Conservation (phyloP, 2,329 filamentous ascomycete species). For the Penicillium sp. region DNA sequence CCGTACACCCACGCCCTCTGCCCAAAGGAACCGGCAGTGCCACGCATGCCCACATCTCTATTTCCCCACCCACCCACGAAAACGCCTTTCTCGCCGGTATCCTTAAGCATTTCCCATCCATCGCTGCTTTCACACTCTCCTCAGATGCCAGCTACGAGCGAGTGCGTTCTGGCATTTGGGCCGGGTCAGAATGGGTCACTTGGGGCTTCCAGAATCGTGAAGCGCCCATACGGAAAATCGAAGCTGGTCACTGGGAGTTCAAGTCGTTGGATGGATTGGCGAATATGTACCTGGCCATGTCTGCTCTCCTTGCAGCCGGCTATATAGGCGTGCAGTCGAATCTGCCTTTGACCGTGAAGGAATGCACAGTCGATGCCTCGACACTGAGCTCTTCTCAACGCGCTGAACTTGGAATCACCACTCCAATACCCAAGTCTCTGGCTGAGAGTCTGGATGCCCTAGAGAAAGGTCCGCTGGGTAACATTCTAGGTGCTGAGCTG, state of each 20-base stretch:
- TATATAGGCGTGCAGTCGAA: slow-evolving; percentile 48
- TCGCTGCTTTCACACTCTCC: slow-evolving; percentile 66
- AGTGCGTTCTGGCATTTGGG: slow-evolving; percentile 65
- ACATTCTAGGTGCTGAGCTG: slow-evolving; percentile 28
- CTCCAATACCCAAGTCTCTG: slow-evolving; percentile 33
- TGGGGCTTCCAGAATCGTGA: slow-evolving; percentile 83
- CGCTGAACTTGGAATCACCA: slow-evolving; percentile 35
- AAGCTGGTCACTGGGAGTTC: slow-evolving; percentile 68
- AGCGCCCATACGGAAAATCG: slow-evolving; percentile 64
- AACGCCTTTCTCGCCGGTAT: slow-evolving; percentile 67
- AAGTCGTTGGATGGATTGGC: slow-evolving; percentile 73
- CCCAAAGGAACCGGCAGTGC: slow-evolving; percentile 56
- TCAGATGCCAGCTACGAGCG: slow-evolving; percentile 65
- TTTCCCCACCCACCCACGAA: slow-evolving; percentile 53
- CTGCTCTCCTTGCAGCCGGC: slow-evolving; percentile 59
- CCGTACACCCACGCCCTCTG: slow-evolving; percentile 67
- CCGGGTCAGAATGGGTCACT: slow-evolving; percentile 70
- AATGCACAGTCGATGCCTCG: slow-evolving; percentile 38
- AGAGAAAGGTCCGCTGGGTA: slow-evolving; percentile 27
- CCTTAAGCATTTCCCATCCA: slow-evolving; percentile 58
- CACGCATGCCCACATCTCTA: slow-evolving; percentile 60
- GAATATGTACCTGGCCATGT: slow-evolving; percentile 69
- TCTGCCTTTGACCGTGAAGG: slow-evolving; percentile 25
- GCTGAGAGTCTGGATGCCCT: slow-evolving; percentile 34
- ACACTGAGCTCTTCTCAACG: slow-evolving; percentile 29